Percentiles rank a stretch among this genome's conserved stretches.
These are phyloP conservation scores for Hyphopichia pseudoburtonii DNA, from an alignment of 1,139 yeast genomes.

Conservation along the genomic window DNA sequence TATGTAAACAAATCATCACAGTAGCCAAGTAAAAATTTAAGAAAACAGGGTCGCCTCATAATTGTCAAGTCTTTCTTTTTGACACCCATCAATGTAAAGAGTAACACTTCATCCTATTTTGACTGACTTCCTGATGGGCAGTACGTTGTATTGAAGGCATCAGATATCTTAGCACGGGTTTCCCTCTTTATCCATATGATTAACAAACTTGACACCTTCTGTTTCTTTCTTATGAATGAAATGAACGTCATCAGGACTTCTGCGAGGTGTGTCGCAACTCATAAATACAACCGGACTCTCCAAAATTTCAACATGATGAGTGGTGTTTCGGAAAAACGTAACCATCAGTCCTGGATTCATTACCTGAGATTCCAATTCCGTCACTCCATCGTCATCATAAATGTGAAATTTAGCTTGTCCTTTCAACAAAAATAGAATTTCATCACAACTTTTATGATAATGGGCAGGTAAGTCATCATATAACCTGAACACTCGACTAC, in stretches of 20 bases:
- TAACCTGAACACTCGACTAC: conserved; percentile 8
- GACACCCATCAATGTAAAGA: no score
- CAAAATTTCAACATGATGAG: conserved; percentile 5
- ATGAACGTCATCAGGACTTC: conserved; percentile 8
- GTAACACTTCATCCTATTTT: no score
- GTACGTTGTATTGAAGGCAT: no score
- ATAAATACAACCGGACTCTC: conserved; percentile 7
- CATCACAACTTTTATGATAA: conserved; percentile 8
- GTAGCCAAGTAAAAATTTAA: no score
- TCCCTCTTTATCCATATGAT: not conserved
- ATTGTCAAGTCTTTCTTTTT: no score
- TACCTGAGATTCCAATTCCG: not conserved
- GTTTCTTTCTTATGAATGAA: conserved; percentile 7
- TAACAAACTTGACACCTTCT: conserved; percentile 7
- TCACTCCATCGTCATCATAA: conserved; percentile 5
- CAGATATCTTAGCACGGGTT: no score
- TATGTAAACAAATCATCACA: no score
- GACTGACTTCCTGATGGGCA: no score
- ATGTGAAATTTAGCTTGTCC: conserved; percentile 8
- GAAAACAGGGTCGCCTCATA: no score
- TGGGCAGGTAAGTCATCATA: conserved; percentile 7
- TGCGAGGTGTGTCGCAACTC: conserved; percentile 8
- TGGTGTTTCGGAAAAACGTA: conserved; percentile 6
- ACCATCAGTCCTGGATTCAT: conserved; percentile 9
- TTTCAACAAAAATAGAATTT: conserved; percentile 5